phyloP scores from a whole-genome alignment of 2,329 filamentous ascomycete species.

The Trichoderma guizhouense region DNA sequence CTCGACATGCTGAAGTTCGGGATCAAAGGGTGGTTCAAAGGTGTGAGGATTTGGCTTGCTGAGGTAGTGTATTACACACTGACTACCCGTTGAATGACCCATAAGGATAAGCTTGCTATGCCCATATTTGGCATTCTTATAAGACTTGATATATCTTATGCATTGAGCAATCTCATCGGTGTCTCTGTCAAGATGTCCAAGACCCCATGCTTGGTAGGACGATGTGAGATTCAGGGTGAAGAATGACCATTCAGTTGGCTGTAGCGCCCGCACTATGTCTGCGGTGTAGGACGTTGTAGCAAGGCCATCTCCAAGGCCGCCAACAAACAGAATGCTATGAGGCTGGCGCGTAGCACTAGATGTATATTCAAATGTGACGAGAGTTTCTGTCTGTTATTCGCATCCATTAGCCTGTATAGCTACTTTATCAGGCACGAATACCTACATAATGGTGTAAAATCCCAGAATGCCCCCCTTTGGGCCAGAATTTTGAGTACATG shows the following conservation, averaged over 20 bases:
- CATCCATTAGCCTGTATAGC: neutral
- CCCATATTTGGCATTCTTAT: conserved; percentile 32
- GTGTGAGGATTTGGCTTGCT: conserved; percentile 39
- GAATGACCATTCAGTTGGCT: conserved; percentile 35
- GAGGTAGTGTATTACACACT: conserved; percentile 63
- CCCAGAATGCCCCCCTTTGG: conserved; percentile 31
- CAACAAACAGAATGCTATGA: conserved; percentile 51
- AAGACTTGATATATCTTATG: conserved; percentile 30
- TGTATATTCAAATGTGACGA: conserved; percentile 38
- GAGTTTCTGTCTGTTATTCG: conserved; percentile 34
- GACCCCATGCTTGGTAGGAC: conserved; percentile 36
- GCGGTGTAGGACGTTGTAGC: conserved; percentile 47
- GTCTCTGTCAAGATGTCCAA: conserved; percentile 36
- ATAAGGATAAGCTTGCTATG: conserved; percentile 59
- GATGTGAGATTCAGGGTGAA: conserved; percentile 40
- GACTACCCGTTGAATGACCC: conserved; percentile 66
- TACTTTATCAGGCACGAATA: conserved; percentile 25
- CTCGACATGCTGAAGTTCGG: conserved; percentile 29
- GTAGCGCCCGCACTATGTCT: conserved; percentile 40
- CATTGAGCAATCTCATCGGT: conserved; percentile 35
- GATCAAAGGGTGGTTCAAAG: conserved; percentile 23
- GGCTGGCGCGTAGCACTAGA: conserved; percentile 29
- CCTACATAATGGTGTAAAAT: conserved; percentile 35
- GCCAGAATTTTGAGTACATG: conserved; percentile 34
- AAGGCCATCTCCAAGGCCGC: conserved; percentile 51